Evolutionary conservation across 495 filamentous ascomycete genomes (phyloP).

Genomic region (Neurospora sp.): DNA sequence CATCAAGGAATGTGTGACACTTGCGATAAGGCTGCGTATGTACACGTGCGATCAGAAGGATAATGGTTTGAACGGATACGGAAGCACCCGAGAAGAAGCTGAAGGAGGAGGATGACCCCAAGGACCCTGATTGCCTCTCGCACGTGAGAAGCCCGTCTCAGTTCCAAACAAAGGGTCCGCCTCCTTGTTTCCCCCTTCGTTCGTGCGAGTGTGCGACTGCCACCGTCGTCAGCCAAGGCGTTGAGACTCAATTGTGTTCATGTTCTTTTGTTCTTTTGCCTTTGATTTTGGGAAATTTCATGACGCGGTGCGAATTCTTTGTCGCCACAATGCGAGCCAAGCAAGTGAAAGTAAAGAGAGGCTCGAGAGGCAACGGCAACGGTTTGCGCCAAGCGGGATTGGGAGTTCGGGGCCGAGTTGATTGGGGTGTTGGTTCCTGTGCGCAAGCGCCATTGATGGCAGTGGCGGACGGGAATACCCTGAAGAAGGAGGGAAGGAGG

Average conservation of each 20-base stretch:
- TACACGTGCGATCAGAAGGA: neutral
- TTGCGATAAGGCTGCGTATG: neutral
- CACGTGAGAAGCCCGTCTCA: neutral
- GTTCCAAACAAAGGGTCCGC: neutral
- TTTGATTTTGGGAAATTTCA: neutral
- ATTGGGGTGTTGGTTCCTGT: neutral
- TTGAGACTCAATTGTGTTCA: neutral
- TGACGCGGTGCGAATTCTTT: neutral
- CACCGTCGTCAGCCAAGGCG: neutral
- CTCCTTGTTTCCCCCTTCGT: neutral
- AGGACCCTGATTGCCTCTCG: neutral
- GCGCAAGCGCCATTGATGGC: neutral
- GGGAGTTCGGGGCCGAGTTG: neutral
- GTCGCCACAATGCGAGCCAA: neutral
- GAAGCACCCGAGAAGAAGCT: neutral
- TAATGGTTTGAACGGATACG: neutral
- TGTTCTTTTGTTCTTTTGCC: neutral
- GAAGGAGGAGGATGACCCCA: neutral
- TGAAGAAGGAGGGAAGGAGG: neutral
- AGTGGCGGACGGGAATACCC: neutral
- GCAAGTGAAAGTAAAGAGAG: neutral
- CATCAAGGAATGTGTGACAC: neutral
- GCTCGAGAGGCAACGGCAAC: neutral
- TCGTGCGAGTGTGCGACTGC: neutral
- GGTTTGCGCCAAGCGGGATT: neutral